Conservation (phyloP, 371 early-diverging fungal species). For the Mucor racemosus region DNA sequence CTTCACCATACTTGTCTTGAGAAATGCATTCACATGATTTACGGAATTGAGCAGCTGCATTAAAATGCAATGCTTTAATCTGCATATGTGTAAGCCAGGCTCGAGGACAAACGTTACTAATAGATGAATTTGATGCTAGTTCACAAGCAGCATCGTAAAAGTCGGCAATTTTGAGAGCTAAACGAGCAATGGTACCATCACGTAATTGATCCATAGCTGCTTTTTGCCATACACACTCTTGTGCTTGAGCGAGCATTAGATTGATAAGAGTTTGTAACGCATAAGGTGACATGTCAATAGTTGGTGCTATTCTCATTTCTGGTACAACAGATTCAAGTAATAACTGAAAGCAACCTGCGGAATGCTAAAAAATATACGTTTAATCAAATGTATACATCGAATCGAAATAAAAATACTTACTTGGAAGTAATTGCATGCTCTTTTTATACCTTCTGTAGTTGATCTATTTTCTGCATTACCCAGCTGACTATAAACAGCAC, state of each 20-base stretch:
- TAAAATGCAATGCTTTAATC: slow-evolving; percentile 73
- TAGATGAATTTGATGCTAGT: slow-evolving; percentile 59
- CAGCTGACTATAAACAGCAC: slow-evolving; percentile 80
- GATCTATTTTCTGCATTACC: slow-evolving; percentile 69
- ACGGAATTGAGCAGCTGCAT: slow-evolving; percentile 79
- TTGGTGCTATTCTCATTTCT: slow-evolving; percentile 60
- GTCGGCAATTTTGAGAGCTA: slow-evolving; percentile 78
- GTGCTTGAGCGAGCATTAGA: slow-evolving; percentile 90
- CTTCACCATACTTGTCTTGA: slow-evolving; percentile 83
- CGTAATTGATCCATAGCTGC: slow-evolving; percentile 81
- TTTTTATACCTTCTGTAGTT: slow-evolving; percentile 76
- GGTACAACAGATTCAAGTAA: slow-evolving; percentile 62
- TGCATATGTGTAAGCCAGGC: slow-evolving; percentile 72
- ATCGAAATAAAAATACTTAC: slow-evolving; percentile 34
- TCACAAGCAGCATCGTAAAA: slow-evolving; percentile 74
- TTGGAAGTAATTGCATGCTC: slow-evolving; percentile 82
- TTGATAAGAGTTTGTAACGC: slow-evolving; percentile 68
- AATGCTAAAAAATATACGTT: slow-evolving; percentile 41
- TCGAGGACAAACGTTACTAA: slow-evolving; percentile 52
- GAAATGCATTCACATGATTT: slow-evolving; percentile 76
- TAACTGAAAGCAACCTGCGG: slow-evolving; percentile 83
- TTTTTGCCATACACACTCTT: slow-evolving; percentile 88
- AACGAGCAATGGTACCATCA: slow-evolving; percentile 74
- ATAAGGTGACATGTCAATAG: slow-evolving; percentile 60
- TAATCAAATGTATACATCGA: not conserved